These are phyloP conservation scores for Leishmania lainsoni DNA, from an alignment of 208 protist species.

Conservation along the genomic window DNA sequence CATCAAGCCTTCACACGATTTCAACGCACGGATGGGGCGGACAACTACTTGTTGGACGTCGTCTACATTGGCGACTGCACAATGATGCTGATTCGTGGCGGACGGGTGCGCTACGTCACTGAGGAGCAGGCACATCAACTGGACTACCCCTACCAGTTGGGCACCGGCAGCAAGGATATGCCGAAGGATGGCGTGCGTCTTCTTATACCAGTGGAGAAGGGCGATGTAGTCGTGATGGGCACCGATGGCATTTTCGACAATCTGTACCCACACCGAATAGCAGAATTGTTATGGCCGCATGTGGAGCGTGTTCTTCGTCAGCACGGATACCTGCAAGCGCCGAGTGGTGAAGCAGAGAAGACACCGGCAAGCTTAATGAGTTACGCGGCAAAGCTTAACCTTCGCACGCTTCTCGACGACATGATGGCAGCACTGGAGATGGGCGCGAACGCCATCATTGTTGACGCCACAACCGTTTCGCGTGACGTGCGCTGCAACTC, in stretches of 20 bases:
- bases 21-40: constrained; percentile 11
- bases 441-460: constrained; percentile 40
- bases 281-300: constrained; percentile 44
- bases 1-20: constrained; percentile 1
- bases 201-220: constrained; percentile 47
- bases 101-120: constrained; percentile 42
- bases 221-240: constrained; percentile 71
- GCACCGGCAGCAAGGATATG: constrained; percentile 61
- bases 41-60: constrained; percentile 61
- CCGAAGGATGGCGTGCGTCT: constrained; percentile 42
- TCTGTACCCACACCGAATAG: constrained; percentile 47
- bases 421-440: constrained; percentile 49
- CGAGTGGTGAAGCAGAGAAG: constrained; percentile 2
- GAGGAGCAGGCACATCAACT: constrained; percentile 68
- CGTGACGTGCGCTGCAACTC: constrained; percentile 55
- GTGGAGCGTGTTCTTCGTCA: constrained; percentile 32
- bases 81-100: constrained; percentile 54
- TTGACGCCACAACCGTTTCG: constrained; percentile 36
- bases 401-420: constrained; percentile 41
- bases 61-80: constrained; percentile 69
- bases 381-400: constrained; percentile 15
- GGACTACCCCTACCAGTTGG: constrained; percentile 75
- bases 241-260: constrained; percentile 82
- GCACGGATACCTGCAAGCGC: constrained; percentile 23
- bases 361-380: background rate